Evolutionary conservation across 768 basidiomycete genomes (phyloP).

Genomic region (Pulveroboletus sp.): DNA sequence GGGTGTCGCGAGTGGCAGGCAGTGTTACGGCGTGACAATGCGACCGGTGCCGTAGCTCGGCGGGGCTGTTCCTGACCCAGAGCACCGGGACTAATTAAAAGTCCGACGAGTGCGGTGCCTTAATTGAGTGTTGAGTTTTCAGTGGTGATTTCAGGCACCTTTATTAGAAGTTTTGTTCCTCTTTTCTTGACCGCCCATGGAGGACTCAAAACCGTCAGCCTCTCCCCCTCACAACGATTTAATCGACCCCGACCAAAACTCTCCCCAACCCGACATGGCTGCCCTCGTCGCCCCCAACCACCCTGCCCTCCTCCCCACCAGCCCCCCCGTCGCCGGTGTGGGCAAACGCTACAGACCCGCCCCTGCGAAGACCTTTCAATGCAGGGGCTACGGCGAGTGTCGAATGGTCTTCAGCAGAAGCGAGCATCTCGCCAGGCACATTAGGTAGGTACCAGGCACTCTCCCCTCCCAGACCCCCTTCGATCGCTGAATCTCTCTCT

Average conservation of each 20-base stretch:
- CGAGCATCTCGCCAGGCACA: constrained; percentile 94
- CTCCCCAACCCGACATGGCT: constrained; percentile 27
- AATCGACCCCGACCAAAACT: constrained; percentile 3
- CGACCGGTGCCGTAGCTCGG: constrained; percentile 35
- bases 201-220: constrained; percentile 33
- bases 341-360: constrained; percentile 74
- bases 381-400: constrained; percentile 92
- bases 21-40: constrained; percentile 22
- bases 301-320: constrained; percentile 19
- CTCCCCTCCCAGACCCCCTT: constrained; percentile 10
- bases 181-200: constrained; percentile 32
- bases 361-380: constrained; percentile 92
- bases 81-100: constrained; percentile 18
- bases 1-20: constrained; percentile 17
- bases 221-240: constrained; percentile 4
- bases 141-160: constrained; percentile 34
- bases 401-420: constrained; percentile 94
- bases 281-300: constrained; percentile 30
- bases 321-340: constrained; percentile 22
- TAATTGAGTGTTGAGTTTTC: constrained; percentile 33
- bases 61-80: constrained; percentile 34
- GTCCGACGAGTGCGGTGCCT: constrained; percentile 35
- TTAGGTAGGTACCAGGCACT: constrained; percentile 60
- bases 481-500: constrained; percentile 27
- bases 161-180: constrained; percentile 33